Base-by-base conservation (phyloP, 2,329 filamentous ascomycete species). In the Xylariaceae sp. region DNA sequence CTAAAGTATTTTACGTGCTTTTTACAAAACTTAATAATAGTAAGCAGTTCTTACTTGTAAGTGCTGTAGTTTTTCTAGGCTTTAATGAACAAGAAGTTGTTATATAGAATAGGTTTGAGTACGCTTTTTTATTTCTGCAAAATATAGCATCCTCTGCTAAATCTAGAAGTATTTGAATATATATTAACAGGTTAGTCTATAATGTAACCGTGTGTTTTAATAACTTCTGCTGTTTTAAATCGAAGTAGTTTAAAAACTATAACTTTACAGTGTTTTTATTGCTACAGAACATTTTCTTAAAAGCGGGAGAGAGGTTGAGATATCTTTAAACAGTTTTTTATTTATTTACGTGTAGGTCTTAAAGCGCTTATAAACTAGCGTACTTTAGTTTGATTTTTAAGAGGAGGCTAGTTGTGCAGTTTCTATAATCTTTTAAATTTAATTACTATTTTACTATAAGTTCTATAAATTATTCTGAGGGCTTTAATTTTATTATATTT, bases 401-500 rank as follows among this genome's bases (percentile, higher is more conserved):
- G 17, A 47, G 28, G 7, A 12, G 28, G 28, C 28, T 29, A n/a
- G 6, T 33, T 29, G 6, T 9, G 7, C 14, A 16, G 9, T 47
- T 31, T 29, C 6, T 33, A 29, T 29, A 47, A 6, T 26, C 28
- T 8, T 31, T 31, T 12, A 6, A 7, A 31, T 31, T 47, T 31
- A 47, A 24, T 19, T 21, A 24, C 16, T 16, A 26, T 31, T 19
- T 16, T 47, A 16, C 8, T 31, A 29, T 21, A 29, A 47, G 28
- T 29, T 14, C 19, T 21, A 26, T 26, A 17, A 26, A 8, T 17
- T 8, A 31, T 31, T 12, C 14, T 47, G 29, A 47, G 28, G 28
- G 24, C n/a, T 47, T 8, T 7, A 31, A 31, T 31, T 31, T 47
- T 47, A 29, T 47, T 26, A 47, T 31, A 29, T 14, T 47, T 44